Percentiles rank a stretch among this genome's conserved stretches.
phyloP scores from a whole-genome alignment of 352 stramenopile genomes.

The Phytophthora palmivora region DNA sequence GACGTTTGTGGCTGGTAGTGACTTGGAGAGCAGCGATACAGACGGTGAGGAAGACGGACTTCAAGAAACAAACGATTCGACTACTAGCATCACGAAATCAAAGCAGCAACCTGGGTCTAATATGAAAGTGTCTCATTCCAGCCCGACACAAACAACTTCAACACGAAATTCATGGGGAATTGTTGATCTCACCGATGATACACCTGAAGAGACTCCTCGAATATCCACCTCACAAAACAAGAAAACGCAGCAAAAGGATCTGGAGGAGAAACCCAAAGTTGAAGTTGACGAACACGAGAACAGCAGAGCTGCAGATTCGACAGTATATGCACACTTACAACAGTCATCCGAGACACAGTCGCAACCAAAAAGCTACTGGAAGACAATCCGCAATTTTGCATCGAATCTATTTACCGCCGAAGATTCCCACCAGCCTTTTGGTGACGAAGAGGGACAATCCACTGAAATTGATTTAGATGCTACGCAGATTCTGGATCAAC shows the following conservation, averaged over 20 bases:
- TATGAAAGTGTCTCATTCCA: conserved; percentile 4
- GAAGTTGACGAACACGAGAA: conserved; percentile 6
- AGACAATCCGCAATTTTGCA: neutral
- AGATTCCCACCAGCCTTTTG: conserved; percentile 1
- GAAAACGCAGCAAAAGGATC: neutral
- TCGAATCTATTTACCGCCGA: conserved; percentile 19
- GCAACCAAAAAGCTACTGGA: conserved; percentile 2
- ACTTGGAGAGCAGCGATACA: conserved; percentile 56
- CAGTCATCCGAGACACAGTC: conserved; percentile 14
- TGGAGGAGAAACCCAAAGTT: neutral
- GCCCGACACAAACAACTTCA: conserved; percentile 3
- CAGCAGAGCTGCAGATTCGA: neutral
- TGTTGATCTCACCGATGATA: conserved; percentile 29
- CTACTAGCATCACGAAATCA: conserved; percentile 5
- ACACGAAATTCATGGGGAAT: conserved; percentile 15
- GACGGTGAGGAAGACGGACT: conserved; percentile 22
- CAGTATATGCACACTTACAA: neutral
- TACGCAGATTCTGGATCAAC: conserved; percentile 22
- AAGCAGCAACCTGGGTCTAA: neutral
- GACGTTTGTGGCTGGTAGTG: conserved; percentile 56
- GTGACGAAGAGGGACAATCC: conserved; percentile 11
- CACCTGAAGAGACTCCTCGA: conserved; percentile 5
- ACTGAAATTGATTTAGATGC: conserved; percentile 9
- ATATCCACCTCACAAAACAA: neutral
- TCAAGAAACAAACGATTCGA: conserved; percentile 10